Conservation (phyloP, 2,329 filamentous ascomycete species). For the Sporothrix curviconia region DNA sequence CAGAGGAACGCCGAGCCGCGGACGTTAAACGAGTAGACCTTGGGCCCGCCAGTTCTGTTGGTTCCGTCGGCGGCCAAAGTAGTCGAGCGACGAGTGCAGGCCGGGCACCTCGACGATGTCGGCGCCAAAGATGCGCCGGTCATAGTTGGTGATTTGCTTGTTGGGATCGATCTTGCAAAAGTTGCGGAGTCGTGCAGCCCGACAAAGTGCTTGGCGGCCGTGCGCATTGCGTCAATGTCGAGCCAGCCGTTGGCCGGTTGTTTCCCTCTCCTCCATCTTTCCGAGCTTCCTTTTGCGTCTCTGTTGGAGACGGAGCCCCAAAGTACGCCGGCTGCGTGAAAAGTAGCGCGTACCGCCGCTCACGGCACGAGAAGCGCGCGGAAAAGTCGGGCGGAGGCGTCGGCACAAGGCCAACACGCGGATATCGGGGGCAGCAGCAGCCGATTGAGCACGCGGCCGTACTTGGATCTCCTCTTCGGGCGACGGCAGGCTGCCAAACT, state of each 20-base stretch:
- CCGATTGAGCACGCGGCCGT: constrained; percentile 76
- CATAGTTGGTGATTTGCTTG: constrained; percentile 84
- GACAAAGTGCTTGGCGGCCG: constrained; percentile 71
- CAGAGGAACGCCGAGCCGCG: constrained; percentile 90
- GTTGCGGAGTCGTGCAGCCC: constrained; percentile 89
- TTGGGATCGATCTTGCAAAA: constrained; percentile 88
- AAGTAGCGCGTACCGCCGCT: constrained; percentile 90
- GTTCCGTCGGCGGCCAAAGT: constrained; percentile 51
- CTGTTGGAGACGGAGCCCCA: constrained; percentile 49
- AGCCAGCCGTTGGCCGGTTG: constrained; percentile 69
- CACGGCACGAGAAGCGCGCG: constrained; percentile 85
- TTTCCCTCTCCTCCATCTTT: constrained; percentile 19
- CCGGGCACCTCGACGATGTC: constrained; percentile 66
- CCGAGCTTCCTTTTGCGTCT: constrained; percentile 8
- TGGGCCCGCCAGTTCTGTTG: constrained; percentile 37
- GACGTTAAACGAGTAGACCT: constrained; percentile 82
- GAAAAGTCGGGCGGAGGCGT: constrained; percentile 72
- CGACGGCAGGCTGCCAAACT: neutral
- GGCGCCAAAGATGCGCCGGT: constrained; percentile 70
- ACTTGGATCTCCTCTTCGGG: constrained; percentile 59
- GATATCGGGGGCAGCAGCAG: constrained; percentile 79
- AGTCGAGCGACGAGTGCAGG: constrained; percentile 48
- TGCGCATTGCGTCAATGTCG: constrained; percentile 78
- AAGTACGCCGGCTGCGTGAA: constrained; percentile 90
- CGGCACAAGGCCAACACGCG: constrained; percentile 87